Evolutionary conservation across 2,329 filamentous ascomycete species (phyloP).

Genomic region (Arthrobotrys sphaeroides): DNA sequence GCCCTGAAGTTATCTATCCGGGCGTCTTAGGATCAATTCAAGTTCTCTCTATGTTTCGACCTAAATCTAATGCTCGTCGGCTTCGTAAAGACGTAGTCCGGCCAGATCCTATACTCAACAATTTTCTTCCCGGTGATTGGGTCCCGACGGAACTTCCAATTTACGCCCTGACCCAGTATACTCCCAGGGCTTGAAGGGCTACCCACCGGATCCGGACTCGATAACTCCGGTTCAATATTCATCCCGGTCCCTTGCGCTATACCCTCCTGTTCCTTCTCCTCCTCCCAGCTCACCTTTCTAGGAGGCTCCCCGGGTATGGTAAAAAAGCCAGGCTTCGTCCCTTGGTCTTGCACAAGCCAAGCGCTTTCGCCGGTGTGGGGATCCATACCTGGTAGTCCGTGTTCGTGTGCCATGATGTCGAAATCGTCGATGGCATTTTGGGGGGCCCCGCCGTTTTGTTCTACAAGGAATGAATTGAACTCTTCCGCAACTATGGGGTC

Average conservation of each 20-base stretch:
- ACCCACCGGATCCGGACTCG: too few relatives aligned
- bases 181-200: neutral
- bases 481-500: neutral
- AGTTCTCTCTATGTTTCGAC: neutral
- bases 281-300: too few relatives aligned
- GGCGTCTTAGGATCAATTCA: neutral
- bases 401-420: neutral
- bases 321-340: neutral
- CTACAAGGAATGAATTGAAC: too few relatives aligned
- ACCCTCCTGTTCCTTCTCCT: neutral
- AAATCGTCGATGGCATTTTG: too few relatives aligned
- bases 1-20: too few relatives aligned
- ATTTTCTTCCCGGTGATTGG: neutral
- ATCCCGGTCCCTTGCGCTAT: too few relatives aligned
- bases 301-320: neutral
- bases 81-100: neutral
- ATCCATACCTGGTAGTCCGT: neutral
- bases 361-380: neutral
- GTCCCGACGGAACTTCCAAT: neutral
- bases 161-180: neutral
- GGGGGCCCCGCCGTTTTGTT: too few relatives aligned
- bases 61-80: neutral
- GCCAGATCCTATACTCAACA: neutral
- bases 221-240: too few relatives aligned
- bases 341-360: neutral